Percentiles rank a stretch among this genome's conserved stretches.
phyloP scores from a whole-genome alignment of 371 early-diverging fungal species.

The Phascolomyces articulosus region DNA sequence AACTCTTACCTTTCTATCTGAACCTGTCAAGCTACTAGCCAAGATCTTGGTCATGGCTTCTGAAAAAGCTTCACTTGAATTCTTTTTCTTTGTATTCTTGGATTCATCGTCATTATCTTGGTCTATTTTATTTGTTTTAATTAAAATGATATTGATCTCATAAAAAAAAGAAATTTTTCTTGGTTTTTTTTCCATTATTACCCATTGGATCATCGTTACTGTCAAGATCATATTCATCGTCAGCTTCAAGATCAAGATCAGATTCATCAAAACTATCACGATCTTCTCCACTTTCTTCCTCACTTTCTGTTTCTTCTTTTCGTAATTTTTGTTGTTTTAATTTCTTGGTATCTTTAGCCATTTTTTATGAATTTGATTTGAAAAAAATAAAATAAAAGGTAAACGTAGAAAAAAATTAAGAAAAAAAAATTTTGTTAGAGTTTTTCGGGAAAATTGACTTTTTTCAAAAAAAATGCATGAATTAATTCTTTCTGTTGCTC shows the following conservation, averaged over 20 bases:
- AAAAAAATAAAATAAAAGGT: neutral
- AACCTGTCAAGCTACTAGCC: slow-evolving; percentile 54
- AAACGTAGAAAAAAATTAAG: slow-evolving; percentile 6
- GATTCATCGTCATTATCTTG: slow-evolving; percentile 14
- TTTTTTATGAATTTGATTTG: neutral
- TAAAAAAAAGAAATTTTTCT: neutral
- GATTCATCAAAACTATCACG: slow-evolving; percentile 19
- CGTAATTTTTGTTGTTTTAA: slow-evolving; percentile 7
- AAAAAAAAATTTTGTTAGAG: too few relatives aligned
- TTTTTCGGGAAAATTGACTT: too few relatives aligned
- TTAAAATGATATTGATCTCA: neutral
- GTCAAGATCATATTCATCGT: slow-evolving; percentile 21
- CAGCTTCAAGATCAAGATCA: slow-evolving; percentile 25
- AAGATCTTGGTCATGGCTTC: slow-evolving; percentile 75
- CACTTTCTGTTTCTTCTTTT: neutral
- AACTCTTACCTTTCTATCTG: slow-evolving; percentile 48
- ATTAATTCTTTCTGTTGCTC: too few relatives aligned
- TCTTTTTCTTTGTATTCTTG: slow-evolving; percentile 34
- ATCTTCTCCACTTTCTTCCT: neutral
- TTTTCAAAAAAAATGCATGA: too few relatives aligned
- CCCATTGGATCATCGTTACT: slow-evolving; percentile 9
- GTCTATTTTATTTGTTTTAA: slow-evolving; percentile 8
- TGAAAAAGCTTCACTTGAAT: slow-evolving; percentile 54
- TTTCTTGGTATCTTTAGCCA: slow-evolving; percentile 9
- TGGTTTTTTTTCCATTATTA: slow-evolving; percentile 2